Base-by-base conservation (phyloP, 2,329 filamentous ascomycete genomes). In the Colletotrichum falcatum region DNA sequence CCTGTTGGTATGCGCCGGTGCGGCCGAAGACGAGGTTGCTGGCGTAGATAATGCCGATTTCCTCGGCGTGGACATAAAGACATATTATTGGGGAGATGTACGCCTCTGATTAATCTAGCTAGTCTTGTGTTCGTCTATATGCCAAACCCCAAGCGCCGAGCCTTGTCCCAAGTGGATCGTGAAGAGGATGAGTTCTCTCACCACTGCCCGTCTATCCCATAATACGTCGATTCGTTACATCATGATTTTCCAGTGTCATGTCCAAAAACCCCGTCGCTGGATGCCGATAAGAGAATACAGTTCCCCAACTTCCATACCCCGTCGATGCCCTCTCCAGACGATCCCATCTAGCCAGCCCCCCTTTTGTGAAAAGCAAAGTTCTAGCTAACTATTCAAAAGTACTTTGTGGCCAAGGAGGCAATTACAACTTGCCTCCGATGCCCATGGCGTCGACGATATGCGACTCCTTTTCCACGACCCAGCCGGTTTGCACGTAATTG, bases 1-100 rank as follows among this genome's bases (percentile, higher is more conserved):
- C 68, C 76, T 90, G 78, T 76, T 89, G 55, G 88, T 90, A 39
- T 87, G 85, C 73, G 86, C 86, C 4, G 87, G 85, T 0, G 84
- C 83, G 0, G 87, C 84, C 0, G 82, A 77, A 16, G 83, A 84
- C 26, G 85, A 83, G 59, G 77, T 77, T 75, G 83, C 79, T 23
- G 79, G 77, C 72, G 77, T 72, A 18, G 89, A 88, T 73, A 78
- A 77, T n/a, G 87, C 89, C 76, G 77, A 83, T 7, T 87, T 82
- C 72, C 33, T 79, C 60, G 86, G 85, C 2, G 66, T 87, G 44
- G 81, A 86, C 56, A 87, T 88, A 60, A 84, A 80, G 71, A 88
- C 87, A 30, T 89, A 86, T 74, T 89, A 88, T 71, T 89, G 87
- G 87, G 81, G 82, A 0, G 78, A 71, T 67, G 44, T 61, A 56